Conservation (phyloP, 192 early-diverging fungal genomes). For the Backusella circina region DNA sequence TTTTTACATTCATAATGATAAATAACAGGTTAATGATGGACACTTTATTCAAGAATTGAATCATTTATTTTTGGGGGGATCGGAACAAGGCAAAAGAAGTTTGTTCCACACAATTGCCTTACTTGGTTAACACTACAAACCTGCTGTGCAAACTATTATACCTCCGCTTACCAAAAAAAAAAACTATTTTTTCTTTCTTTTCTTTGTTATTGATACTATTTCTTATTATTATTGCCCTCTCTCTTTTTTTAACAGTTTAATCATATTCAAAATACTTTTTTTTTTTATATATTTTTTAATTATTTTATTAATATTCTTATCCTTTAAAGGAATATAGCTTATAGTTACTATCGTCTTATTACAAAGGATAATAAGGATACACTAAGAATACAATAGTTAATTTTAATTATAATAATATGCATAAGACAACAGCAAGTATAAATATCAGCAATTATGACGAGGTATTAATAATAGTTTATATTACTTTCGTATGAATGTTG, state of each 20-base stretch:
- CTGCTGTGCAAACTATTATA: neutral
- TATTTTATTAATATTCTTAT: neutral
- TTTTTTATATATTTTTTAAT: neutral
- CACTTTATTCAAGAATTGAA: neutral
- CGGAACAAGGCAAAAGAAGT: neutral
- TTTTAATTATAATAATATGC: neutral
- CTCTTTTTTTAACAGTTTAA: neutral
- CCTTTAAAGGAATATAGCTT: neutral
- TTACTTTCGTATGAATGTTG: neutral
- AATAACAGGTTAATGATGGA: neutral
- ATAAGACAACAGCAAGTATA: neutral
- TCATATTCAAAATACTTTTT: neutral
- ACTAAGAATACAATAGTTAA: neutral
- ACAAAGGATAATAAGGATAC: neutral
- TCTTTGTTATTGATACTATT: neutral
- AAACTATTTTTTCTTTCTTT: neutral
- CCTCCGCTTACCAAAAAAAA: neutral
- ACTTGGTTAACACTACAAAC: neutral
- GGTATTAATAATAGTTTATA: neutral
- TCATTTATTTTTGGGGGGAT: neutral
- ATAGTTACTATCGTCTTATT: neutral
- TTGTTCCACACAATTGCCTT: neutral
- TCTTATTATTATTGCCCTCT: neutral
- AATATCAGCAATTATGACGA: conserved; percentile 4
- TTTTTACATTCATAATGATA: neutral